Percentiles rank a stretch among this genome's conserved stretches.
Evolutionary conservation across 805 yeast species (phyloP).

Genomic region (Saccharomycopsis sp.): DNA sequence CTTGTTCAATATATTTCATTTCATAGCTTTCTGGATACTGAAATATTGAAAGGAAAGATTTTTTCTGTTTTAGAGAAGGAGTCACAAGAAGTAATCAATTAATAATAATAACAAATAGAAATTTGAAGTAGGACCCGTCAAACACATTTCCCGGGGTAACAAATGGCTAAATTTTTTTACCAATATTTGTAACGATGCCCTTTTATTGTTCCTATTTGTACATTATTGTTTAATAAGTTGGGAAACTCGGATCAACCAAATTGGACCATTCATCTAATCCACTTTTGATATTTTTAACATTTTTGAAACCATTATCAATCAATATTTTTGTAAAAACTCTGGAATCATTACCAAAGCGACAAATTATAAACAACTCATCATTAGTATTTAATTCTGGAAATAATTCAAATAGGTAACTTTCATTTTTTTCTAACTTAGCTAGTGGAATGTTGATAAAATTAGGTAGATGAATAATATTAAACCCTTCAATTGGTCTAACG

Average conservation of each 20-base stretch:
- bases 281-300: conserved; percentile 63
- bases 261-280: conserved; percentile 66
- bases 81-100: too few species aligned
- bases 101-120: too few species aligned
- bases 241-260: conserved; percentile 41
- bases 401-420: too few species aligned
- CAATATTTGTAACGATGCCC: too few species aligned
- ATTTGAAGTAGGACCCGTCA: too few species aligned
- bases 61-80: too few species aligned
- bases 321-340: conserved; percentile 58
- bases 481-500: conserved; percentile 77
- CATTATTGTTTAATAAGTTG: not conserved
- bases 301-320: conserved; percentile 35
- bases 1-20: too few species aligned
- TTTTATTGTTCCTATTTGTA: too few species aligned
- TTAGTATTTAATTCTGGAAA: conserved; percentile 17
- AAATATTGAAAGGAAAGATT: too few species aligned
- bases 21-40: too few species aligned
- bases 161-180: too few species aligned
- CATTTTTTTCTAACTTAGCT: conserved; percentile 30
- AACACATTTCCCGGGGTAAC: too few species aligned
- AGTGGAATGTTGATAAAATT: conserved; percentile 56
- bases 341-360: conserved; percentile 89
- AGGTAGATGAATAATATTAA: conserved; percentile 49
- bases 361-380: conserved; percentile 46